These are phyloP conservation scores for Rosa chinensis DNA, from an alignment of 306 rosid genomes.

Conservation along the genomic window DNA sequence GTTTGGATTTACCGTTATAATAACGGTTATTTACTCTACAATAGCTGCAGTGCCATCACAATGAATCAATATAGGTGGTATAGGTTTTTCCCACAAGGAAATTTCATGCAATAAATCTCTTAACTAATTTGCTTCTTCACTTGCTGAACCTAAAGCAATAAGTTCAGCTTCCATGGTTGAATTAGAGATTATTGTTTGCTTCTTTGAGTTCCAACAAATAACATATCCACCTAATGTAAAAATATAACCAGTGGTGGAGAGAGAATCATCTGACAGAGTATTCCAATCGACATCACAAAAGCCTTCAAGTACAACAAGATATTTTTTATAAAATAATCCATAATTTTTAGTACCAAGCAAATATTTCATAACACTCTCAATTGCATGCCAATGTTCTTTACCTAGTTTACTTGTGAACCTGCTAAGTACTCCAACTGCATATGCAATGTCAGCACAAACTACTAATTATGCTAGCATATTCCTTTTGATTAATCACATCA, in stretches of 20 bases:
- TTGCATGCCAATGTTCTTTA: slow-evolving; percentile 1
- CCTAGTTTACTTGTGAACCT: neutral
- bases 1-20: neutral
- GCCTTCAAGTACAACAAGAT: neutral
- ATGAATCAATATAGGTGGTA: neutral
- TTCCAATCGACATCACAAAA: neutral
- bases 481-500: slow-evolving; percentile 3
- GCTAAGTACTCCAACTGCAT: neutral
- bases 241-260: neutral
- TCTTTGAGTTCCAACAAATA: no score
- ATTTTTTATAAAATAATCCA: slow-evolving; percentile 2
- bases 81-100: neutral
- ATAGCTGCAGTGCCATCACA: neutral
- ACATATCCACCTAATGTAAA: no score
- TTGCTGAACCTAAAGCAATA: neutral
- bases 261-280: neutral
- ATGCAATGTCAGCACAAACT: neutral
- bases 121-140: slow-evolving; percentile 9
- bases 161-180: slow-evolving; percentile 5
- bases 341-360: neutral
- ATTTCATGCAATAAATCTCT: slow-evolving; percentile 4
- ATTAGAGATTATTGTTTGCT: neutral
- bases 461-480: neutral
- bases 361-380: slow-evolving; percentile 2
- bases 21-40: slow-evolving; percentile 8